phyloP scores from a whole-genome alignment of 352 stramenopile species.

The Pythium volutum region DNA sequence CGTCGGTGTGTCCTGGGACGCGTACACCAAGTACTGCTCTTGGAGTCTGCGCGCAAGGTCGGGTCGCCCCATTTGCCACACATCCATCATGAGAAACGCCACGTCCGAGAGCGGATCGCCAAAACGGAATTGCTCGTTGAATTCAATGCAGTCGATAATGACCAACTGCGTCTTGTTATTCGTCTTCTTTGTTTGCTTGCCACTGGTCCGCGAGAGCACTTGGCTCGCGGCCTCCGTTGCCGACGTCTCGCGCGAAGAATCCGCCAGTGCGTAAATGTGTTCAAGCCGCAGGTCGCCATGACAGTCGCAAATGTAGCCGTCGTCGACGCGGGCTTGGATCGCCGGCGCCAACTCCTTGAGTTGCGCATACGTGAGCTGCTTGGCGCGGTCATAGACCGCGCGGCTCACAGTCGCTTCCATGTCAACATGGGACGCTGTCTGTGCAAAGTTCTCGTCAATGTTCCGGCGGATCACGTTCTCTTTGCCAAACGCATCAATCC shows the following conservation, averaged over 20 bases:
- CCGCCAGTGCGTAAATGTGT: slow-evolving; percentile 57
- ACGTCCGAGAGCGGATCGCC: slow-evolving; percentile 61
- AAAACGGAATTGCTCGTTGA: slow-evolving; percentile 78
- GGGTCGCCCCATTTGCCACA: slow-evolving; percentile 53
- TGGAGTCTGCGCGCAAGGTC: slow-evolving; percentile 52
- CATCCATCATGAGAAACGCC: slow-evolving; percentile 68
- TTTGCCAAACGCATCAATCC: slow-evolving; percentile 58
- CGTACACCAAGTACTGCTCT: slow-evolving; percentile 51
- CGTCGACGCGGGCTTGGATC: slow-evolving; percentile 45
- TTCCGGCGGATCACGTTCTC: slow-evolving; percentile 52
- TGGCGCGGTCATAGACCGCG: slow-evolving; percentile 46
- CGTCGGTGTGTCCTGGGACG: slow-evolving; percentile 44
- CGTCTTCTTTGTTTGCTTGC: background rate
- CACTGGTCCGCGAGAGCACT: background rate
- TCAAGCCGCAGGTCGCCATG: slow-evolving; percentile 68
- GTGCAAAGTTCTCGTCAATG: slow-evolving; percentile 73
- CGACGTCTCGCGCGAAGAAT: background rate
- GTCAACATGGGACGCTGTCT: slow-evolving; percentile 46
- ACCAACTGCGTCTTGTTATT: slow-evolving; percentile 27
- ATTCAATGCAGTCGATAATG: slow-evolving; percentile 75
- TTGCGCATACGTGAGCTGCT: slow-evolving; percentile 47
- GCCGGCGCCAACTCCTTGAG: slow-evolving; percentile 38
- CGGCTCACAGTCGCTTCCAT: slow-evolving; percentile 36
- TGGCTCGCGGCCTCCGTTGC: background rate
- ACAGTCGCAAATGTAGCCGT: slow-evolving; percentile 62